Evolutionary conservation across 768 basidiomycete species (phyloP).

Genomic region (Lentinula sp.): DNA sequence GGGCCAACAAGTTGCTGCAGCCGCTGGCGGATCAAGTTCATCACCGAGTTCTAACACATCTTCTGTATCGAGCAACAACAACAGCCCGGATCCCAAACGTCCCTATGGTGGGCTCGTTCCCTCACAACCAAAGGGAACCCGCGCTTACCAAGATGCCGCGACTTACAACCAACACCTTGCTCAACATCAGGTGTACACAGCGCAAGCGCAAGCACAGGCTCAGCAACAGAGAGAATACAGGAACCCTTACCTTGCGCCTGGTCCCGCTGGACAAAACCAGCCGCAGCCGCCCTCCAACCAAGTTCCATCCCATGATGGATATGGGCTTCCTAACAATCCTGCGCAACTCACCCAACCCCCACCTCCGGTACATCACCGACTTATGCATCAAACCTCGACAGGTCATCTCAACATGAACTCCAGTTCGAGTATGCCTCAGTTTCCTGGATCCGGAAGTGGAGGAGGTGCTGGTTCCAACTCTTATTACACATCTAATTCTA

Average conservation of each 20-base stretch:
- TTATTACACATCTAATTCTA: constrained; percentile 54
- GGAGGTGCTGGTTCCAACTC: constrained; percentile 59
- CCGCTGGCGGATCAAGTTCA: neutral
- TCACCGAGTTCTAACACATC: constrained; percentile 20
- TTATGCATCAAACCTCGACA: constrained; percentile 46
- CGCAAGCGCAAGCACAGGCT: constrained; percentile 76
- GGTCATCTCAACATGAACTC: constrained; percentile 18
- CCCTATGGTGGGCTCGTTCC: constrained; percentile 92
- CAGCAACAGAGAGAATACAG: constrained; percentile 53
- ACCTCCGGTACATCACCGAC: constrained; percentile 30
- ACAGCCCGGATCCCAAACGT: constrained; percentile 63
- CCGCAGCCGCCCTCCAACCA: constrained; percentile 20
- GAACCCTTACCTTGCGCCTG: constrained; percentile 74
- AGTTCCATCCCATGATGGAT: constrained; percentile 17
- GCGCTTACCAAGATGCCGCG: constrained; percentile 89
- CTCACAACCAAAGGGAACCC: constrained; percentile 78
- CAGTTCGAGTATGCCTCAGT: constrained; percentile 39
- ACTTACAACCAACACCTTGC: constrained; percentile 92
- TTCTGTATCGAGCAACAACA: constrained; percentile 6
- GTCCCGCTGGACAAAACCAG: constrained; percentile 25
- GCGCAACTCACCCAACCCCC: constrained; percentile 27
- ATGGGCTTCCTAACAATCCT: constrained; percentile 24
- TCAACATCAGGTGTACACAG: constrained; percentile 91
- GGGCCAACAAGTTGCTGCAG: constrained; percentile 13
- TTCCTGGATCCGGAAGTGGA: constrained; percentile 13